Base-by-base conservation (phyloP, 768 basidiomycete species). In the Boletus vinaceobasis region DNA sequence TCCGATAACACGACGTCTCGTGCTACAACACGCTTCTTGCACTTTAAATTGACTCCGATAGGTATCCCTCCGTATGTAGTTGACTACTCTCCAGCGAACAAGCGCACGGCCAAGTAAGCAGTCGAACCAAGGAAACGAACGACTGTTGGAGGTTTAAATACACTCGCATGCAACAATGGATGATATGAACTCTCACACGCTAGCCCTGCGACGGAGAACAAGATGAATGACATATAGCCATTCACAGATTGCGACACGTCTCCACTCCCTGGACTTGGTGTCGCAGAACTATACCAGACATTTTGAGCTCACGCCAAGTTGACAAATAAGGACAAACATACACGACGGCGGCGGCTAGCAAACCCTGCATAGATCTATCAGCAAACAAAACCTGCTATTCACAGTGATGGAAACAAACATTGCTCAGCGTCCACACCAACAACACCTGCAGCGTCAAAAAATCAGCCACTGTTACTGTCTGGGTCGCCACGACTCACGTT, bases 161-260 rank as follows among this genome's bases (percentile, higher is more conserved):
- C 50, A 27, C 7, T 2, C 15, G n/a, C n/a, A n/a, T 11, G 17
- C 35, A 50, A 27, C 14, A 27, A 13, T 39, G 27, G 33, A 59
- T 11, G 43, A 23, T 33, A 48, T 1, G 4, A 56, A 36, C 37
- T 80, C 93, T 72, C 65, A 96, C 93, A 77, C 13, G 93, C 92
- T 38, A 97, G 81, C 13, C 90, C 85, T 6, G 88, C 90, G 43
- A 96, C 92, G 1, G 90, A 91, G 73, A 86, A 94, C 52, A 98
- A 71, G 56, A 97, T 75, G 68, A 94, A 92, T 15, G 86, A 82
- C 87, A 96, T 89, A 67, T 96, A 96, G 2, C 90, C 91, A 52
- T 83, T 85, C 4, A 93, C 89, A 29, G 84, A 78, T 1, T 69
- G 69, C 27, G 75, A 74, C 2, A 82, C 81, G 19, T 79, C 74